phyloP scores from a whole-genome alignment of 2,329 filamentous ascomycete species.

The Pseudofabraea citricarpa region DNA sequence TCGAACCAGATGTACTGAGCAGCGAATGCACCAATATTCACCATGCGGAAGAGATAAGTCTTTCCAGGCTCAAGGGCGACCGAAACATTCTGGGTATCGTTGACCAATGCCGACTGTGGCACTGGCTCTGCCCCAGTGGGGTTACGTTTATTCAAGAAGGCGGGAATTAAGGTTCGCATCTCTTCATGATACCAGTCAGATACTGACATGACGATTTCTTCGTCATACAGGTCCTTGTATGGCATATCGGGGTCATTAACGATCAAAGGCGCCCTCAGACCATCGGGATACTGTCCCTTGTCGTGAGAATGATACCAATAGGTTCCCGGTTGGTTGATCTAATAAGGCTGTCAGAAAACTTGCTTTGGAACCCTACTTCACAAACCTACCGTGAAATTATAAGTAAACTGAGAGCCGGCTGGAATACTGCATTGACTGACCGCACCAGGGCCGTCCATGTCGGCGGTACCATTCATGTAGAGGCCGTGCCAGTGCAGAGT shows the following conservation, averaged over 20 bases:
- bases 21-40: constrained; percentile 71
- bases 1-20: constrained; percentile 64
- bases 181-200: constrained; percentile 58
- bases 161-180: constrained; percentile 41
- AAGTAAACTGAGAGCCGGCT: constrained; percentile 57
- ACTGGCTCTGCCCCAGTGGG: constrained; percentile 50
- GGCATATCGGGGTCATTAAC: constrained; percentile 47
- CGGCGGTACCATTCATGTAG: constrained; percentile 57
- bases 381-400: constrained; percentile 57
- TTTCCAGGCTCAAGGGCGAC: constrained; percentile 59
- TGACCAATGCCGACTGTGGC: constrained; percentile 56
- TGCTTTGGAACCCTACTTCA: neutral
- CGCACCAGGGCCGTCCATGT: constrained; percentile 64
- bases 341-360: constrained; percentile 1
- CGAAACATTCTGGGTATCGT: constrained; percentile 60
- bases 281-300: constrained; percentile 52
- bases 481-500: constrained; percentile 68
- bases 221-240: constrained; percentile 43
- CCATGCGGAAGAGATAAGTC: constrained; percentile 68
- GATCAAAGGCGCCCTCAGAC: constrained; percentile 50
- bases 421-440: constrained; percentile 62
- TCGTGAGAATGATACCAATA: constrained; percentile 70
- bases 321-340: constrained; percentile 61
- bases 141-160: constrained; percentile 42
- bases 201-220: constrained; percentile 50